Conservation (phyloP, 192 early-diverging fungal genomes). For the Coemansia sp. region DNA sequence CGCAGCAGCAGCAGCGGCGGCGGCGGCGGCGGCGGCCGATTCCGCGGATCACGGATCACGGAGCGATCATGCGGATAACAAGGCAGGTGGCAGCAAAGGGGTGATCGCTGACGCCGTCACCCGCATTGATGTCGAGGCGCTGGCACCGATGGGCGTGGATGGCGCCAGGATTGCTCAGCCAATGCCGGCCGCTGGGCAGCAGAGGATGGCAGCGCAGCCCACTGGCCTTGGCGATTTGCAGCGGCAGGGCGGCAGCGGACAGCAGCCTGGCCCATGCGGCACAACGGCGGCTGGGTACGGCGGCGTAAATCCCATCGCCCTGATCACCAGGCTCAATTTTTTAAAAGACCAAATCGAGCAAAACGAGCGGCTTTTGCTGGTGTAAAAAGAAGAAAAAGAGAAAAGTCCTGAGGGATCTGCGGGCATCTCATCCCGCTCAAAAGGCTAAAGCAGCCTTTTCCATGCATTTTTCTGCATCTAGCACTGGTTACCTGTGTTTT, state of each 20-base stretch:
- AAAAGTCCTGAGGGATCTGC: background rate
- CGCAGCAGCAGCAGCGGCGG: constrained; percentile 10
- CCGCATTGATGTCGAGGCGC: too few relatives aligned
- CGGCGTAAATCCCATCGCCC: constrained; percentile 45
- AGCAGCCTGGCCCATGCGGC: background rate
- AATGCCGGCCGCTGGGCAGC: background rate
- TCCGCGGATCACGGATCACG: background rate
- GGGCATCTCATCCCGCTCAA: background rate
- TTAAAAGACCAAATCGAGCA: constrained; percentile 50
- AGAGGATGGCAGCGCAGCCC: background rate
- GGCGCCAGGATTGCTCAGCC: background rate
- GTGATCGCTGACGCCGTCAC: background rate
- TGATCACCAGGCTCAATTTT: constrained; percentile 42
- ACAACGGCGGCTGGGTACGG: constrained; percentile 5
- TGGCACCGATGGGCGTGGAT: background rate
- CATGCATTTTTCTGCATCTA: background rate
- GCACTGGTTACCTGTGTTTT: too few relatives aligned
- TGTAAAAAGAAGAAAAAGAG: constrained; percentile 4
- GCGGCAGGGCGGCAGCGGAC: constrained; percentile 12
- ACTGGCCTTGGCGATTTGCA: background rate
- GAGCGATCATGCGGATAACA: background rate
- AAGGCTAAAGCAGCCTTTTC: background rate
- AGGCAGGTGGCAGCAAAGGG: background rate
- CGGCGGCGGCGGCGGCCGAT: background rate
- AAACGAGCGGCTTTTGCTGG: constrained; percentile 30